These are phyloP conservation scores for Garcia nutans DNA, from an alignment of 345 rosid species.

Conservation along the genomic window DNA sequence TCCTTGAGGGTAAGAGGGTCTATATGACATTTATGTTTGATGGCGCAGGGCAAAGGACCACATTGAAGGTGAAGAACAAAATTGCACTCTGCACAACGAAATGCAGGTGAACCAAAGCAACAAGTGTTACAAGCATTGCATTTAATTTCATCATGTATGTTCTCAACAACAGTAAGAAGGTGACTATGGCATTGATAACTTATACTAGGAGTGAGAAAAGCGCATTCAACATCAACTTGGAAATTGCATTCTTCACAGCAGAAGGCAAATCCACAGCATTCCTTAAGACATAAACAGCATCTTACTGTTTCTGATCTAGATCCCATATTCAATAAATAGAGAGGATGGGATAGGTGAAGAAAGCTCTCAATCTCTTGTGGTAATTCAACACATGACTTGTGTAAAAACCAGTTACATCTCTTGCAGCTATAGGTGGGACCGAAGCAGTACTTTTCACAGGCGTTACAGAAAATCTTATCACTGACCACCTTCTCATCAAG, in stretches of 20 bases:
- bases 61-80: slow-evolving; percentile 9
- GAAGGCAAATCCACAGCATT: neutral
- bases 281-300: neutral
- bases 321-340: neutral
- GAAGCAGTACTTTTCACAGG: neutral
- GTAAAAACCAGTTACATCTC: slow-evolving; percentile 11
- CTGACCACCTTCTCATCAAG: neutral
- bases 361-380: neutral
- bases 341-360: slow-evolving; percentile 9
- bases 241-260: neutral
- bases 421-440: neutral
- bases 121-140: neutral
- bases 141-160: neutral
- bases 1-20: slow-evolving; percentile 5
- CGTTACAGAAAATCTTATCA: neutral
- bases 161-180: neutral
- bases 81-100: slow-evolving; percentile 5
- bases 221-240: neutral
- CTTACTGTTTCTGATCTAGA: neutral
- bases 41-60: slow-evolving; percentile 14
- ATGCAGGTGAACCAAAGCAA: neutral
- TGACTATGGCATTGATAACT: neutral
- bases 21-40: slow-evolving; percentile 6
- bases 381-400: slow-evolving; percentile 8
- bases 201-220: neutral